A percentile compares a stretch with the other conserved stretches of the same genome.
These are phyloP conservation scores for Brasilioporus rufonigricans DNA, from an alignment of 768 basidiomycete genomes.

Conservation along the genomic window DNA sequence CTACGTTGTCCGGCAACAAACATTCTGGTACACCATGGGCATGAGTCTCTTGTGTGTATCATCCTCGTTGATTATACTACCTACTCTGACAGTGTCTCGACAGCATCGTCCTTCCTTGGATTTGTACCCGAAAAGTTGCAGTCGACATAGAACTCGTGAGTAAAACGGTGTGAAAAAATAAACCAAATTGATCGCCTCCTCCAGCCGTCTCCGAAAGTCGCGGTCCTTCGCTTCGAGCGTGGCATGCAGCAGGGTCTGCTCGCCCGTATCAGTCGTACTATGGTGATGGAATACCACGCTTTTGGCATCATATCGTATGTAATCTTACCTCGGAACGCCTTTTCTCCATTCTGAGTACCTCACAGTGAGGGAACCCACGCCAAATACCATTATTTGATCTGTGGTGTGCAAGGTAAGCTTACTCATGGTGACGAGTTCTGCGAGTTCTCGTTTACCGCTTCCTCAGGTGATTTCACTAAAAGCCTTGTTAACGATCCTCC, in stretches of 20 bases:
- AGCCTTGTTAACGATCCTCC: slow-evolving; percentile 70
- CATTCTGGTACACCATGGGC: slow-evolving; percentile 72
- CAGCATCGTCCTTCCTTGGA: slow-evolving; percentile 74
- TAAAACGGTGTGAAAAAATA: slow-evolving; percentile 3
- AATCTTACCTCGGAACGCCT: neutral
- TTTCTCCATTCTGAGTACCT: slow-evolving; percentile 10
- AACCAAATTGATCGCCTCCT: slow-evolving; percentile 4
- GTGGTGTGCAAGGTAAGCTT: slow-evolving; percentile 63
- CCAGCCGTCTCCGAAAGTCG: slow-evolving; percentile 78
- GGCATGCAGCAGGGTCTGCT: slow-evolving; percentile 85
- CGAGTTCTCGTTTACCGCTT: neutral
- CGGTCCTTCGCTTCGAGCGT: slow-evolving; percentile 73
- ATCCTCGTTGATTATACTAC: neutral
- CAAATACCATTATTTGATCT: slow-evolving; percentile 78
- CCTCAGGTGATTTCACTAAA: slow-evolving; percentile 68
- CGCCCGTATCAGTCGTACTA: slow-evolving; percentile 67
- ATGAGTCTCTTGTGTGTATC: slow-evolving; percentile 68
- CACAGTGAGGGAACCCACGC: slow-evolving; percentile 67
- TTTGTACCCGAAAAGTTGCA: slow-evolving; percentile 66
- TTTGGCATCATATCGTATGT: slow-evolving; percentile 76
- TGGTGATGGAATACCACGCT: slow-evolving; percentile 80
- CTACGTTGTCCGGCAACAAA: slow-evolving; percentile 62
- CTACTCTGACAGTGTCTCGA: slow-evolving; percentile 2
- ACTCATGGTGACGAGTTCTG: neutral
- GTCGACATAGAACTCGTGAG: slow-evolving; percentile 76